A percentile compares a stretch with the other conserved stretches of the same genome.
These are phyloP conservation scores for Dryadomyces quercus-mongolicae DNA, from an alignment of 2,329 filamentous ascomycete genomes.

Conservation along the genomic window DNA sequence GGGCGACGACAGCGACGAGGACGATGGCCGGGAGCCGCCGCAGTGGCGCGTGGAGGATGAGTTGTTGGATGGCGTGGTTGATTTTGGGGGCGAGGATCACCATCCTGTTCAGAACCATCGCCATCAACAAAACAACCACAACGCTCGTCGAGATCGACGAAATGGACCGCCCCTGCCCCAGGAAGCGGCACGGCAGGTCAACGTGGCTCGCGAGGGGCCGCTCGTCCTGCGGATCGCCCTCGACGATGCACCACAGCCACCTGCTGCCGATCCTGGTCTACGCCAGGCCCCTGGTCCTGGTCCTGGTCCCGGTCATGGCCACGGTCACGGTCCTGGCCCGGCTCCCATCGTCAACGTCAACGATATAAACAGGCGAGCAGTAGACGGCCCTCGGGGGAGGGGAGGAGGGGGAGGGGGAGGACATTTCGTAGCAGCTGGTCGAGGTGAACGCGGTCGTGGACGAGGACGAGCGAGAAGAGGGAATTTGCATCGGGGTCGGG, in stretches of 20 bases:
- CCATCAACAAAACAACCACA: background rate
- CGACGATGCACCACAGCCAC: slow-evolving; percentile 7
- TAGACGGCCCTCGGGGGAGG: background rate
- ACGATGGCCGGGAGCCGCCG: slow-evolving; percentile 30
- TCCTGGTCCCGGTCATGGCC: background rate
- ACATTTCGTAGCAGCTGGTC: background rate
- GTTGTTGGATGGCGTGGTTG: background rate
- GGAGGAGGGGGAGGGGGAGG: slow-evolving; percentile 1
- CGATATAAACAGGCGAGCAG: background rate
- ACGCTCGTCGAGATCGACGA: too few species aligned
- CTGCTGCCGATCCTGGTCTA: background rate
- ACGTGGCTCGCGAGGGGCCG: slow-evolving; percentile 42
- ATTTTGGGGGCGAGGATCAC: background rate
- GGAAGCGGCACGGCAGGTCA: slow-evolving; percentile 24
- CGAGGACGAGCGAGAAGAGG: background rate
- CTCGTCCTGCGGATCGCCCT: slow-evolving; percentile 42
- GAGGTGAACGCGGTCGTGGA: background rate
- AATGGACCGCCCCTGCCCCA: slow-evolving; percentile 12
- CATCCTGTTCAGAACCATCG: background rate
- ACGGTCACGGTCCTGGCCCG: background rate
- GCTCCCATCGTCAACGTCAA: background rate
- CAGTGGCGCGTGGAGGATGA: background rate
- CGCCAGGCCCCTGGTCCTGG: background rate
- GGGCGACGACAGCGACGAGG: slow-evolving; percentile 48
- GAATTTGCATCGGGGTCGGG: background rate